These are phyloP conservation scores for Melocanna baccifera DNA, from an alignment of 176 grass and related monocot genomes.

Conservation along the genomic window DNA sequence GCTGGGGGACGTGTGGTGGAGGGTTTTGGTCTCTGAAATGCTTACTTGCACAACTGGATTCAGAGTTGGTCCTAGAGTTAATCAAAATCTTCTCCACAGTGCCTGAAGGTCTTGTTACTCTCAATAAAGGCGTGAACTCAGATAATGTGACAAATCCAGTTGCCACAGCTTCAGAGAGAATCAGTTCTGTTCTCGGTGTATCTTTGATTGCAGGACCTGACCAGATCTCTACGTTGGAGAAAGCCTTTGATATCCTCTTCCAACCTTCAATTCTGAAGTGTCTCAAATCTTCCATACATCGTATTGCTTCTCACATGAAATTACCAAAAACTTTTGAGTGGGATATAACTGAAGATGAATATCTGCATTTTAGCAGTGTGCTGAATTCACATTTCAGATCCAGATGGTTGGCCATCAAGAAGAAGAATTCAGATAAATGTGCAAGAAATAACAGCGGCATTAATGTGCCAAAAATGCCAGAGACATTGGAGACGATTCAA, in stretches of 20 bases:
- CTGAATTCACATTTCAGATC: conserved; percentile 78
- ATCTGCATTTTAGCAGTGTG: conserved; percentile 57
- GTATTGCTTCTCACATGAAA: conserved; percentile 38
- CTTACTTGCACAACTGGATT: conserved; percentile 64
- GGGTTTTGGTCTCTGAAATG: conserved; percentile 86
- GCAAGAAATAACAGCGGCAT: conserved; percentile 22
- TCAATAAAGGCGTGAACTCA: conserved; percentile 17
- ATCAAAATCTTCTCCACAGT: conserved; percentile 47
- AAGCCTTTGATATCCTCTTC: conserved; percentile 60
- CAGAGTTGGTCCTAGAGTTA: conserved; percentile 66
- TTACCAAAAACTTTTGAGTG: conserved; percentile 49
- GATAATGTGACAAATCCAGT: conserved; percentile 27
- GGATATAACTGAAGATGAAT: conserved; percentile 74
- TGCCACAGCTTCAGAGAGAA: conserved; percentile 45
- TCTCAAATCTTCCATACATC: conserved; percentile 60
- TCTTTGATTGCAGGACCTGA: conserved; percentile 76
- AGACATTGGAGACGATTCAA: conserved; percentile 71
- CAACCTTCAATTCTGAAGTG: conserved; percentile 67
- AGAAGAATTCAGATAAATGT: conserved; percentile 53
- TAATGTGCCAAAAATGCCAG: conserved; percentile 27
- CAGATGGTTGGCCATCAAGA: conserved; percentile 79
- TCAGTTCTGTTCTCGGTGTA: conserved; percentile 61
- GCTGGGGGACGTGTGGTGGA: conserved; percentile 76
- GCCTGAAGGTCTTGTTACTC: neutral
- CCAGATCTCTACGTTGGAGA: conserved; percentile 55